Evolutionary conservation across 192 early-diverging fungal genomes (phyloP).

Genomic region (Coemansia sp.): DNA sequence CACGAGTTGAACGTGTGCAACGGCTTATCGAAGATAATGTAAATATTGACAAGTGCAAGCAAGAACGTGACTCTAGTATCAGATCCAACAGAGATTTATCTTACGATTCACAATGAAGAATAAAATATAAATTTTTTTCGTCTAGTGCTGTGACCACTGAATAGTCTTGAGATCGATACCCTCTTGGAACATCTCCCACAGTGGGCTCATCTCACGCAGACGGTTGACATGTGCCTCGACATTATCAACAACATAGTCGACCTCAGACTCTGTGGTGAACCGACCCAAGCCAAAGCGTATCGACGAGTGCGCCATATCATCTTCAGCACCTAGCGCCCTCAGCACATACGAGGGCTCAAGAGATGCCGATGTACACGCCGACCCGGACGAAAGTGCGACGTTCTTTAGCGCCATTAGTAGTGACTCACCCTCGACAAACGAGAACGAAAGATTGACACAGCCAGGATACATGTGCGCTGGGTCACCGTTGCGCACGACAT

Average conservation of each 20-base stretch:
- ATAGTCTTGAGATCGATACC: slow-evolving; percentile 91
- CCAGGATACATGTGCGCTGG: slow-evolving; percentile 77
- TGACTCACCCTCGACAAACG: slow-evolving; percentile 97
- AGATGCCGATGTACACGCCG: slow-evolving; percentile 95
- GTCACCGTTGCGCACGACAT: slow-evolving; percentile 93
- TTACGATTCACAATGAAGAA: slow-evolving; percentile 2
- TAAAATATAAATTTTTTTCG: neutral
- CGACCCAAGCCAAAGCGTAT: slow-evolving; percentile 97
- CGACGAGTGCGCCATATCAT: slow-evolving; percentile 93
- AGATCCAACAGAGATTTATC: neutral
- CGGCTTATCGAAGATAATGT: slow-evolving; percentile 10
- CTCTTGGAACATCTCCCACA: slow-evolving; percentile 98
- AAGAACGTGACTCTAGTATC: neutral
- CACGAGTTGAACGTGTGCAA: slow-evolving; percentile 7
- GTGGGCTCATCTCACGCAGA: slow-evolving; percentile 93
- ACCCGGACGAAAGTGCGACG: slow-evolving; percentile 93
- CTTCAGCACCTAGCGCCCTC: slow-evolving; percentile 93
- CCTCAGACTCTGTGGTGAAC: slow-evolving; percentile 94
- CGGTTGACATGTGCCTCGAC: slow-evolving; percentile 83
- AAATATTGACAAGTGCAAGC: neutral
- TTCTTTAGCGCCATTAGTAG: slow-evolving; percentile 98
- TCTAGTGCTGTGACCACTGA: slow-evolving; percentile 87
- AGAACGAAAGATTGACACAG: slow-evolving; percentile 96
- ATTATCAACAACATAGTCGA: slow-evolving; percentile 85
- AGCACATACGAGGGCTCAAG: slow-evolving; percentile 97